Evolutionary conservation across 371 early-diverging fungal genomes (phyloP).

Genomic region (Mucor plumbeus): DNA sequence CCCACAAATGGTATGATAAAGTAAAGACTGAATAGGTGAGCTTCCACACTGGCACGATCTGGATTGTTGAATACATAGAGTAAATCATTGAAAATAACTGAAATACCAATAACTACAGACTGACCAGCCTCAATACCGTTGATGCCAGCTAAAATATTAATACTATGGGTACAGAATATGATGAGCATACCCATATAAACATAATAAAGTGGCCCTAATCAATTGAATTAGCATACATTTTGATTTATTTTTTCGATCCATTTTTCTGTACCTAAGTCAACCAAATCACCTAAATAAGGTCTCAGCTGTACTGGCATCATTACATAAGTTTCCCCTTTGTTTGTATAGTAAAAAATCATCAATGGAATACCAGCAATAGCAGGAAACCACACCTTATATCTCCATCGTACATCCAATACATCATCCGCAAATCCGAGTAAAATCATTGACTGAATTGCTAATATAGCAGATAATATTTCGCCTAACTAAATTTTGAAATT

Average conservation of each 20-base stretch:
- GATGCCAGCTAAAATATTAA: conserved; percentile 98
- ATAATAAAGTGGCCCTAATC: conserved; percentile 86
- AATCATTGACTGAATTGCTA: conserved; percentile 93
- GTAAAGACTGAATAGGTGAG: conserved; percentile 84
- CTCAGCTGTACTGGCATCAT: conserved; percentile 86
- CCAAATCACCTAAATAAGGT: conserved; percentile 66
- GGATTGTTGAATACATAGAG: conserved; percentile 62
- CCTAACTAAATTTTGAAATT: conserved; percentile 61
- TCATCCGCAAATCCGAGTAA: conserved; percentile 98
- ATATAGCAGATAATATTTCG: conserved; percentile 84
- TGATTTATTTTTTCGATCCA: not conserved
- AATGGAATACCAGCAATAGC: conserved; percentile 92
- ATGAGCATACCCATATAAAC: conserved; percentile 87
- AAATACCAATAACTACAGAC: conserved; percentile 86
- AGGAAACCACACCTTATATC: conserved; percentile 95
- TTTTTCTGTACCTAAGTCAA: conserved; percentile 78
- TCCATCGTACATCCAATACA: conserved; percentile 95
- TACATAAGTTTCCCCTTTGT: conserved; percentile 87
- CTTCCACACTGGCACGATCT: conserved; percentile 62
- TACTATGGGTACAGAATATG: conserved; percentile 96
- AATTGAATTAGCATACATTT: not conserved
- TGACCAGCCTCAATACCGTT: conserved; percentile 98
- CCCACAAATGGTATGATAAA: conserved; percentile 92
- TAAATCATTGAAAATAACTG: conserved; percentile 82
- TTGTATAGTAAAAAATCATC: conserved; percentile 92